Conservation (phyloP, 2,329 filamentous ascomycete genomes). For the Microcyclospora tardicrescens region DNA sequence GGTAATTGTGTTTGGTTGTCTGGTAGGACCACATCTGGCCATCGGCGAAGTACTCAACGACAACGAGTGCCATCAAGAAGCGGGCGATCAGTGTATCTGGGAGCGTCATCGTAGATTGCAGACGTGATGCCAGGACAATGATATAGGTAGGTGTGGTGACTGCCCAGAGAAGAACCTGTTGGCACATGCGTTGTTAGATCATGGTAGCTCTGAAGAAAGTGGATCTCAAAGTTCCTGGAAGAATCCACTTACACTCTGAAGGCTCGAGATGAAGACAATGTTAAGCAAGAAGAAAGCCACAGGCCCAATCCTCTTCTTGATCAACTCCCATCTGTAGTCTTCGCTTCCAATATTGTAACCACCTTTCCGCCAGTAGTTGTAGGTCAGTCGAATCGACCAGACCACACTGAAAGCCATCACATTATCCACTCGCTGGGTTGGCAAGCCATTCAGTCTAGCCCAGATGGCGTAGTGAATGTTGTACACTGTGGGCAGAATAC, state of each 20-base stretch:
- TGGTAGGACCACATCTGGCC: constrained; percentile 91
- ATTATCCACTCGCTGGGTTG: constrained; percentile 58
- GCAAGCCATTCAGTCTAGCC: constrained; percentile 61
- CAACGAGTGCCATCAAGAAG: constrained; percentile 42
- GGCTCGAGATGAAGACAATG: constrained; percentile 72
- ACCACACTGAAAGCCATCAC: constrained; percentile 55
- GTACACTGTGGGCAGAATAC: constrained; percentile 75
- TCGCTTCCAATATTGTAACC: constrained; percentile 82
- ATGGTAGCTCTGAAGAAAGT: not conserved
- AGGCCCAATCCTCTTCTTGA: constrained; percentile 52
- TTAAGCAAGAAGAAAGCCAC: constrained; percentile 73
- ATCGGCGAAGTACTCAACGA: constrained; percentile 71
- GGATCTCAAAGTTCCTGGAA: not conserved
- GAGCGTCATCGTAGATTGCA: constrained; percentile 38
- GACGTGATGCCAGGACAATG: constrained; percentile 56
- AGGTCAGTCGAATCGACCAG: constrained; percentile 67
- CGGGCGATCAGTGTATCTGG: constrained; percentile 48
- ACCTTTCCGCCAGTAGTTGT: constrained; percentile 92
- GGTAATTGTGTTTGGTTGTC: constrained; percentile 63
- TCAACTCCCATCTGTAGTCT: constrained; percentile 83
- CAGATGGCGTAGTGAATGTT: constrained; percentile 75
- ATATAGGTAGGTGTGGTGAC: constrained; percentile 75
- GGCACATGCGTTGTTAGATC: constrained; percentile 1
- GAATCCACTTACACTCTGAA: constrained; percentile 45
- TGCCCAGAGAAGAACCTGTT: constrained; percentile 58